A percentile compares a stretch with the other conserved stretches of the same genome.
Conservation (phyloP, 768 basidiomycete species). For the Symmetrospora coprosmae region DNA sequence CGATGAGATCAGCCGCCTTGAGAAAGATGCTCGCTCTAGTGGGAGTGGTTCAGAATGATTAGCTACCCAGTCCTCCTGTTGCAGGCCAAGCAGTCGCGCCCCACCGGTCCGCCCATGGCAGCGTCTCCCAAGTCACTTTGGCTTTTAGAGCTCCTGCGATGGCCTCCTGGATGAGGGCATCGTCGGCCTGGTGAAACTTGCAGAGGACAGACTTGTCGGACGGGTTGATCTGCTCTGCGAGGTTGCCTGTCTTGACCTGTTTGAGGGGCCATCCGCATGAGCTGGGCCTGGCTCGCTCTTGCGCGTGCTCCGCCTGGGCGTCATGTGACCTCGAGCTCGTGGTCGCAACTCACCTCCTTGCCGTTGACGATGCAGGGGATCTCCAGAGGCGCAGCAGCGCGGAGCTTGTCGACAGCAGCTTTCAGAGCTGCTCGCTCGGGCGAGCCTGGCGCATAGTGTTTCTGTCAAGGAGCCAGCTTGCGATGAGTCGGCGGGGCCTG, state of each 20-base stretch:
- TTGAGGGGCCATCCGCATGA: no score
- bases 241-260: conserved; percentile 65
- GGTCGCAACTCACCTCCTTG: conserved; percentile 47
- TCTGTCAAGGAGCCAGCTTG: not conserved
- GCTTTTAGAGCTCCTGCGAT: conserved; percentile 78
- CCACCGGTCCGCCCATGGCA: conserved; percentile 83
- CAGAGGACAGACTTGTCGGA: conserved; percentile 17
- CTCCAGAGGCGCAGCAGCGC: conserved; percentile 69
- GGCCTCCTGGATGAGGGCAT: conserved; percentile 47
- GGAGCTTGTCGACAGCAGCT: conserved; percentile 63
- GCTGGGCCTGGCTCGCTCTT: no score
- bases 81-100: not conserved
- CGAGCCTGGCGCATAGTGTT: conserved; percentile 59
- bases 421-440: conserved; percentile 59
- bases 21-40: conserved; percentile 76
- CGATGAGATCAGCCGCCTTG: conserved; percentile 87
- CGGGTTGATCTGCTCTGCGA: conserved; percentile 49
- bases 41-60: not conserved
- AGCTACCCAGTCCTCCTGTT: not conserved
- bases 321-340: not conserved
- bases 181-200: conserved; percentile 18
- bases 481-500: not conserved
- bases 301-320: not conserved
- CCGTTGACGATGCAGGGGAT: conserved; percentile 90
- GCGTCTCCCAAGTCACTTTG: conserved; percentile 73